These are phyloP conservation scores for Solanum ossicruentum DNA, from an alignment of 257 asterid genomes.

Conservation along the genomic window DNA sequence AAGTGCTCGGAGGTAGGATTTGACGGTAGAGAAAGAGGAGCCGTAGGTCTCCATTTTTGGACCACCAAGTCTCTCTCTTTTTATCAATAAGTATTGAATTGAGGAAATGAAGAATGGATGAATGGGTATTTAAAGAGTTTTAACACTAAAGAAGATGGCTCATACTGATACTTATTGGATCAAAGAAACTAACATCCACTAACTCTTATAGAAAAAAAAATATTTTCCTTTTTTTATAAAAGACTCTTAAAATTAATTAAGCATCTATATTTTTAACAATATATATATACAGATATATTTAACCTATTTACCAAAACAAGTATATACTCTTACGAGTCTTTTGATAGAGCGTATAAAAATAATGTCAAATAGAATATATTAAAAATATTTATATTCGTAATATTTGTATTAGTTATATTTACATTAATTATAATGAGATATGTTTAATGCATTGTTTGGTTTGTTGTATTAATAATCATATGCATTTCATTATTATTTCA, in stretches of 20 bases:
- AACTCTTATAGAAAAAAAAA: not conserved
- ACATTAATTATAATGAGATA: too few species aligned
- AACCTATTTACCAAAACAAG: too few species aligned
- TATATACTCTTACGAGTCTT: too few species aligned
- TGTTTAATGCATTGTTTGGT: too few species aligned
- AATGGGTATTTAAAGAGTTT: not conserved
- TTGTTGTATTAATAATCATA: too few species aligned
- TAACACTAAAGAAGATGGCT: not conserved
- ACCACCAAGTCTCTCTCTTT: not conserved
- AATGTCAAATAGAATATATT: too few species aligned
- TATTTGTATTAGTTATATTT: too few species aligned
- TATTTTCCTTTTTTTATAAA: not conserved
- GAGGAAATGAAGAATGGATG: not conserved
- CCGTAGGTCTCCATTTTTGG: conserved; percentile 1
- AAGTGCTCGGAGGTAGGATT: conserved; percentile 59
- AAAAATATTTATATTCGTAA: too few species aligned
- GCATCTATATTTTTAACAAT: not conserved
- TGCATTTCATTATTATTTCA: too few species aligned
- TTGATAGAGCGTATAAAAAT: too few species aligned
- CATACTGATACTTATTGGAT: not conserved
- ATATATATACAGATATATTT: not conserved
- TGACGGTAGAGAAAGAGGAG: conserved; percentile 54
- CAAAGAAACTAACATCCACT: not conserved
- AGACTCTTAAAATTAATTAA: not conserved
- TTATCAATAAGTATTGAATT: not conserved